A percentile compares a stretch with the other conserved stretches of the same genome.
Evolutionary conservation across 2,329 filamentous ascomycete genomes (phyloP).

Genomic region (Fusarium begoniae): DNA sequence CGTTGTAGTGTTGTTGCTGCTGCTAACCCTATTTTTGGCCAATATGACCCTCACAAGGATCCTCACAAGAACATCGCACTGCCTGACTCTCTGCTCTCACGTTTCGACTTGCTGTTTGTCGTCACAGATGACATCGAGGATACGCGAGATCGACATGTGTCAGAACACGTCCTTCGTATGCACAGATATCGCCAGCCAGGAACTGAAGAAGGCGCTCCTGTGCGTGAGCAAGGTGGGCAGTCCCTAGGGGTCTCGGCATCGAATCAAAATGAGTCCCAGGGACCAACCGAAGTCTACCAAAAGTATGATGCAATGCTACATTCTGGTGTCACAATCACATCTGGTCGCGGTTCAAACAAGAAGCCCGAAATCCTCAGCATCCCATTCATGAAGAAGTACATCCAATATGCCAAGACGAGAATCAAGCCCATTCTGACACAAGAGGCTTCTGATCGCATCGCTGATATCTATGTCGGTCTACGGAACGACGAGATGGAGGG

Average conservation of each 20-base stretch:
- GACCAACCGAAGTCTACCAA: conserved; percentile 89
- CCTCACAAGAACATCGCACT: conserved; percentile 98
- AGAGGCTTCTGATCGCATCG: conserved; percentile 90
- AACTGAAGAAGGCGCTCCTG: conserved; percentile 91
- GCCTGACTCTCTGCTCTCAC: conserved; percentile 93
- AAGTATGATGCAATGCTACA: conserved; percentile 98
- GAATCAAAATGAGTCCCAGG: conserved; percentile 75
- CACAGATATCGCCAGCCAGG: conserved; percentile 93
- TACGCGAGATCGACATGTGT: conserved; percentile 86
- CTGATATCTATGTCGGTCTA: conserved; percentile 88
- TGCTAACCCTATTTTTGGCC: conserved; percentile 96
- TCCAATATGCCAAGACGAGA: conserved; percentile 94
- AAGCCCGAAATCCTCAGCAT: conserved; percentile 92
- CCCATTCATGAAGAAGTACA: conserved; percentile 99
- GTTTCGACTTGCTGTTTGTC: conserved; percentile 98
- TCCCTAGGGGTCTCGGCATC: conserved; percentile 88
- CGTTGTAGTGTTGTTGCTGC: conserved; percentile 96
- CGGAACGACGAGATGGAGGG: conserved; percentile 96
- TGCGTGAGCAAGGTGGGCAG: conserved; percentile 87
- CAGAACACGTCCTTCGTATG: conserved; percentile 97
- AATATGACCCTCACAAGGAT: conserved; percentile 98
- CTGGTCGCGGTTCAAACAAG: conserved; percentile 77
- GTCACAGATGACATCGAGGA: conserved; percentile 99
- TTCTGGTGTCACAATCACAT: conserved; percentile 82
- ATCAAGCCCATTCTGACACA: conserved; percentile 91